Base-by-base conservation (phyloP, 2,329 filamentous ascomycete genomes). In the Amesomyces nigricolor region DNA sequence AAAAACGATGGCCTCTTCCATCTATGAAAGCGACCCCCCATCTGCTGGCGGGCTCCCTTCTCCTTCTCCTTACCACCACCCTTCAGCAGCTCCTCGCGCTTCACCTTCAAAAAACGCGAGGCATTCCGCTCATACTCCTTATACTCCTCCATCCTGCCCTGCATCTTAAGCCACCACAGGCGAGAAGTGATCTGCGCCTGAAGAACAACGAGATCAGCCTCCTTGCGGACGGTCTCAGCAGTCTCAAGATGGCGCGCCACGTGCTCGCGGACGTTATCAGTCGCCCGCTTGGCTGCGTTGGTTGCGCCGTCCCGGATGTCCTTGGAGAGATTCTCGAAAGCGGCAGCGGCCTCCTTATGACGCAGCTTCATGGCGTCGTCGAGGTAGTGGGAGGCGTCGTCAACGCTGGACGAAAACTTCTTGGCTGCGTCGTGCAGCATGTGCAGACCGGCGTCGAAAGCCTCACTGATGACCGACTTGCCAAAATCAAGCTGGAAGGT, bases 401-500 rank as follows among this genome's bases (percentile, higher is more conserved):
- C 67, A n/a, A 73, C 71, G 8, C 73, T 73, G 39, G 71, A 70
- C 8, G 69, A 70, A 7, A 79, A 64, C 42, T 71, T 72, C 42
- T 74, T 71, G 13, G 74, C 71, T 3, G 78, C 67, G 13, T 60
- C 68, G 39, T 67, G 67, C 38, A 73, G 64, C 7, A 71, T 54
- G n/a, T 72, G 65, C 56, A 71, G 72, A 17, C 76, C 74, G 7
- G 70, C 71, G 53, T 78, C 75, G 5, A 78, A 59, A 13, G 72
- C 73, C 39, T 75, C 73, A 11, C 70, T 71, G 42, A 79, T 66
- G 14, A 73, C 67, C 19, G 74, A 71, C 64, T 71, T 76, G 46
- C 81, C 80, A 66, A 86, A 83, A 65, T 84, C 78, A 30, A 86
- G 70, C 39, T 77, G 75, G 65, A 85, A 81, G 0, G 78, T 78